These are phyloP conservation scores for Capsella bursapastoris DNA, from an alignment of 345 rosid species.

Conservation along the genomic window DNA sequence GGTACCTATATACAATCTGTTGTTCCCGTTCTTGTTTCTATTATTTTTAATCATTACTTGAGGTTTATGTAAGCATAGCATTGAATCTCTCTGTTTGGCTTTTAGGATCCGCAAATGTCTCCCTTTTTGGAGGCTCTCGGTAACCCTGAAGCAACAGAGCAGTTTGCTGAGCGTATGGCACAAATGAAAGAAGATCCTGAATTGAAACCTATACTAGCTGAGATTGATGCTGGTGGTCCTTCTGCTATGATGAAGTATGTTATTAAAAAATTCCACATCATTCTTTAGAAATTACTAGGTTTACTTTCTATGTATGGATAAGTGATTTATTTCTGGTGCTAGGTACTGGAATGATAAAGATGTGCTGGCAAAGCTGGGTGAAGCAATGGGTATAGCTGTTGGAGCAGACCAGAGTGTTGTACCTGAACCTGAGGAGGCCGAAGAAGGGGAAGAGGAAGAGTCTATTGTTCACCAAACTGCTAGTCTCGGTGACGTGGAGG, in stretches of 20 bases:
- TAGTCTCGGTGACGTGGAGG: conserved; percentile 95
- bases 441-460: conserved; percentile 86
- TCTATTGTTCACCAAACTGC: conserved; percentile 89
- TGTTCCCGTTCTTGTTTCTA: neutral
- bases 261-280: neutral
- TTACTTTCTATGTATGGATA: neutral
- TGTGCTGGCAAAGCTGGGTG: conserved; percentile 84
- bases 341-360: conserved; percentile 98
- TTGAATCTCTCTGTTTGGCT: conserved; percentile 16
- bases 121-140: conserved; percentile 77
- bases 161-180: conserved; percentile 82
- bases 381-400: conserved; percentile 93
- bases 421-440: conserved; percentile 60
- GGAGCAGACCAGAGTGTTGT: conserved; percentile 53
- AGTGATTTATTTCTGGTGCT: conserved; percentile 2
- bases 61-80: neutral
- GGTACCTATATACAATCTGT: conserved; percentile 45
- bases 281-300: neutral
- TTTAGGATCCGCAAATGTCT: conserved; percentile 94
- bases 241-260: conserved; percentile 93
- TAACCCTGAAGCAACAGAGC: conserved; percentile 77
- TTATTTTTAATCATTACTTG: neutral
- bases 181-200: conserved; percentile 83
- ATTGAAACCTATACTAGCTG: conserved; percentile 80
- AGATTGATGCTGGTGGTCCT: conserved; percentile 87